These are phyloP conservation scores for Trichosporon sp. DNA, from an alignment of 1,284 basidiomycete species.

Conservation along the genomic window DNA sequence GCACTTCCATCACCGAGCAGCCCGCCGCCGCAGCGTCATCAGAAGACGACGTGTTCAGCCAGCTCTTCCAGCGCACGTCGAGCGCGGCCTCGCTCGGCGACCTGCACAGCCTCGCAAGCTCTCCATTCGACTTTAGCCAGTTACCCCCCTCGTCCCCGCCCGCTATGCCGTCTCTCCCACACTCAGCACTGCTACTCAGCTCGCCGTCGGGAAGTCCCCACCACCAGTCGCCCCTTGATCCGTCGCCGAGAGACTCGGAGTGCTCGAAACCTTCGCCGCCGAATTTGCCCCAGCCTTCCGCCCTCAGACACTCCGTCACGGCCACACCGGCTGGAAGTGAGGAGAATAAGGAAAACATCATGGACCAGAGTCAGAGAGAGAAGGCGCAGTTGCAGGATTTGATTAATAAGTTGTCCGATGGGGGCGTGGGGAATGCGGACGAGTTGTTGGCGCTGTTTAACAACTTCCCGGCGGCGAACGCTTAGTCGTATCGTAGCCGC, in stretches of 20 bases:
- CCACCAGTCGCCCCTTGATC: conserved; percentile 10
- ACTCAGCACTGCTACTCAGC: conserved; percentile 32
- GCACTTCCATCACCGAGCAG: background rate
- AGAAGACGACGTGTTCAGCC: conserved; percentile 35
- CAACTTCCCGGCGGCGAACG: conserved; percentile 11
- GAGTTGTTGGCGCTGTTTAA: conserved; percentile 21
- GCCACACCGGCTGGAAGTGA: background rate
- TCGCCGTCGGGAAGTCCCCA: conserved; percentile 17
- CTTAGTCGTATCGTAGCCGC: background rate
- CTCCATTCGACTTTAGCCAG: conserved; percentile 39
- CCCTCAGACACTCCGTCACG: conserved; percentile 12
- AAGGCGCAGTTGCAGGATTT: conserved; percentile 10
- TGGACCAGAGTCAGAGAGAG: background rate
- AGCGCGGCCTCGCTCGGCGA: conserved; percentile 14
- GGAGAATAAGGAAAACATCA: background rate
- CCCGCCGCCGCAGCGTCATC: conserved; percentile 1
- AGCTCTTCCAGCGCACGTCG: conserved; percentile 38
- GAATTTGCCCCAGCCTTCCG: conserved; percentile 7
- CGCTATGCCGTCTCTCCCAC: conserved; percentile 23
- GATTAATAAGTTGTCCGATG: conserved; percentile 11
- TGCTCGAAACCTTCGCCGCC: background rate
- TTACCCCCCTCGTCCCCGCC: conserved; percentile 40
- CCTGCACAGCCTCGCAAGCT: conserved; percentile 12
- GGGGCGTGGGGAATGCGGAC: conserved; percentile 4
- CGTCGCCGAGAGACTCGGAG: conserved; percentile 5